Evolutionary conservation across 345 rosid genomes (phyloP).

Genomic region (Hirschfeldia incana): DNA sequence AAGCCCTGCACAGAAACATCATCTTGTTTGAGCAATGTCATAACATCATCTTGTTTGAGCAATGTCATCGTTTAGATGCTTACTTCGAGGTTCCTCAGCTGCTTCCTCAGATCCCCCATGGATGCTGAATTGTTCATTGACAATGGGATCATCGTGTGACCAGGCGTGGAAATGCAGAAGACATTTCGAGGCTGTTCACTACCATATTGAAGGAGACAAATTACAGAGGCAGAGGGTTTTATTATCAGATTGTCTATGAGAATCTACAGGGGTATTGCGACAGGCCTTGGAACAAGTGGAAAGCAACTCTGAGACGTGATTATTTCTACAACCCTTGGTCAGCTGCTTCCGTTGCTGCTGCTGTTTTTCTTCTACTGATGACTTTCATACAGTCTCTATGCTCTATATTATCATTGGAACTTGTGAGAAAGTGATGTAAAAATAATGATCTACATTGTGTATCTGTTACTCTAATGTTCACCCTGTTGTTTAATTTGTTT

Average conservation of each 20-base stretch:
- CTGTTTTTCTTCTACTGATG: background rate
- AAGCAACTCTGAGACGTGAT: conserved; percentile 10
- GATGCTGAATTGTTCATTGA: background rate
- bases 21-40: background rate
- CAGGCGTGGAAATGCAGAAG: conserved; percentile 1
- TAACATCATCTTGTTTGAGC: background rate
- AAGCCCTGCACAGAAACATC: background rate
- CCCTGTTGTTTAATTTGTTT: too few relatives aligned
- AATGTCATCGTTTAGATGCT: background rate
- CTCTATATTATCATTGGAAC: background rate
- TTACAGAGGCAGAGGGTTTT: background rate
- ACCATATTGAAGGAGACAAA: background rate
- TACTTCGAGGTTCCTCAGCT: background rate
- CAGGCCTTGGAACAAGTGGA: conserved; percentile 5
- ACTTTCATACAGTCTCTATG: background rate
- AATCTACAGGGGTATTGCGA: background rate
- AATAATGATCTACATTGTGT: too few relatives aligned
- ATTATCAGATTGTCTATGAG: background rate
- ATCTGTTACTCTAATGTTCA: too few relatives aligned
- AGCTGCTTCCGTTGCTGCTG: background rate
- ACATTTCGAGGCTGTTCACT: background rate
- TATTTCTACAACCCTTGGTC: background rate
- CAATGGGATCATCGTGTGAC: background rate
- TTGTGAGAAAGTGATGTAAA: too few relatives aligned
- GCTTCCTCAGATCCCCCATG: background rate